These are phyloP conservation scores for Vitis hybrid DNA, from an alignment of 177 flowering plant genomes.

Conservation along the genomic window DNA sequence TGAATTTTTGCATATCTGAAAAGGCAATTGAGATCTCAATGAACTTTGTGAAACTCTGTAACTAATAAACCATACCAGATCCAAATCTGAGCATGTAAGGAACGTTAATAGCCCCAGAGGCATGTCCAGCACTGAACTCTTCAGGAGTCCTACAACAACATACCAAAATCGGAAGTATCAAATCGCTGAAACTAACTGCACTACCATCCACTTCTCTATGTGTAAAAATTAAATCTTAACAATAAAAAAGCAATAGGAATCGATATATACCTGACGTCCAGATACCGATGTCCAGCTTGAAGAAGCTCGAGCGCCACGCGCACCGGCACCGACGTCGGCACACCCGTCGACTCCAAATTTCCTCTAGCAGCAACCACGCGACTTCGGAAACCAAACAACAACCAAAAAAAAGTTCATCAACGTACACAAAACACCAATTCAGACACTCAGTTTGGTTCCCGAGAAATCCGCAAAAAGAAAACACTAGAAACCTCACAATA, in stretches of 20 bases:
- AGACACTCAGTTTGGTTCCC: neutral
- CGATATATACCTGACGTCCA: conserved; percentile 72
- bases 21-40: neutral
- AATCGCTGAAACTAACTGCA: neutral
- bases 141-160: conserved; percentile 63
- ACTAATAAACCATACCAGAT: conserved; percentile 41
- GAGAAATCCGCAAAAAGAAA: neutral
- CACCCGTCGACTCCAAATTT: conserved; percentile 32
- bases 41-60: neutral
- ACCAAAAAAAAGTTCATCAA: too few species aligned
- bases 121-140: conserved; percentile 81
- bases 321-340: conserved; percentile 82
- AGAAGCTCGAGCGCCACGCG: conserved; percentile 86
- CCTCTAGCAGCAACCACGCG: conserved; percentile 30
- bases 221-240: neutral
- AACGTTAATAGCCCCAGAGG: conserved; percentile 72
- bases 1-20: too few species aligned
- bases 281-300: conserved; percentile 82
- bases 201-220: neutral
- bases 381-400: conserved; percentile 15
- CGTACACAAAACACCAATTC: neutral
- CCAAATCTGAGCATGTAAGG: conserved; percentile 80
- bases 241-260: neutral
- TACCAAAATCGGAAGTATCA: neutral
- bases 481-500: neutral